Evolutionary conservation across 2,329 filamentous ascomycete species (phyloP), one percentile per base, ranked within the genome.

Genomic region (Fusarium musae): DNA sequence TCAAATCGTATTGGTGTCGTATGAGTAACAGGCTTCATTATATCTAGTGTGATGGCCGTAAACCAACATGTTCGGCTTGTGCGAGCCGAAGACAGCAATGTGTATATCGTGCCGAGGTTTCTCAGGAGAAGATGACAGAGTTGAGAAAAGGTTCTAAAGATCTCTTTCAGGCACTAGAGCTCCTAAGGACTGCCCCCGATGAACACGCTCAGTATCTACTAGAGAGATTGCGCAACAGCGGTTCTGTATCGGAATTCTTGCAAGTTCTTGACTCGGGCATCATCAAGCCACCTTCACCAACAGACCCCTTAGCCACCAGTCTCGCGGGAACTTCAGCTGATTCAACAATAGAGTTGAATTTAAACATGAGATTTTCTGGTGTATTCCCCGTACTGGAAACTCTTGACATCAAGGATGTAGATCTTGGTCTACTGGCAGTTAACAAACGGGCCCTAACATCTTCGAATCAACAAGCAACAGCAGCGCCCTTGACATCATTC

Each of bases 21-120:
- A 28, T 17, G 5, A 44, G 60, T 70, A 70, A 70, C 67, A 57
- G 21, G 1, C 5, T n/a, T 21, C 26, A 13, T 44, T 17, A 9
- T 10, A 3, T 50, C 28, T 42, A 70, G 67, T 70, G 67, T 66
- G 67, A 70, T 23, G 66, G 67, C 15, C 49, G 21, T 50, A 70
- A 61, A 26, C 67, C 67, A 23, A 70, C 47, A 15, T 70, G 67
- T 5, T 60, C 66, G n/a, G 59, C 67, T 5, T 70, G 67, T 30
- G 43, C 54, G 23, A 70, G 59, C 39, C 67, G 67, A 8, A 56
- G 47, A 12, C 67, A 70, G n/a, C 39, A 60, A 26, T 70, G 67
- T 47, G 37, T 32, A 4, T 70, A 70, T n/a, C 67, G 67, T 9
- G 66, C 47, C 37, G 66, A 70, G 43, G 43, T 70, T 9, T 60